These are phyloP conservation scores for Cyclocybe aegerita DNA, from an alignment of 768 basidiomycete genomes.

Conservation along the genomic window DNA sequence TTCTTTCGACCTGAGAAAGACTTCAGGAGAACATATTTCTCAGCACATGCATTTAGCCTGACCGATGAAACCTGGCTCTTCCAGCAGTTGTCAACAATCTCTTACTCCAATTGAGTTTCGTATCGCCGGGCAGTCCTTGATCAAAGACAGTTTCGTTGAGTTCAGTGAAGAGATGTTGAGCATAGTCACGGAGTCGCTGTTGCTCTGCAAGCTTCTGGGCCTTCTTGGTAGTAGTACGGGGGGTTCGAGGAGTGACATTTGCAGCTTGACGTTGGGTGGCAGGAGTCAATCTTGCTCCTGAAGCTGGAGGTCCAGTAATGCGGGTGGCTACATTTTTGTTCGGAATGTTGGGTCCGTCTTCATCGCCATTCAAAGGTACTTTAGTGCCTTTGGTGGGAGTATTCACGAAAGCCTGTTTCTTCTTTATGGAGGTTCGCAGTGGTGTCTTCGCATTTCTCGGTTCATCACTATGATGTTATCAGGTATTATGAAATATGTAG, in stretches of 20 bases:
- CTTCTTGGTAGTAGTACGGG: conserved; percentile 38
- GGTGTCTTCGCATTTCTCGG: conserved; percentile 50
- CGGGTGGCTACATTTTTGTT: background rate
- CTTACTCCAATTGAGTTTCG: conserved; percentile 66
- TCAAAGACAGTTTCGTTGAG: conserved; percentile 61
- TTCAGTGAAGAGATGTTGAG: conserved; percentile 56
- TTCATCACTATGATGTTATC: conserved; percentile 37
- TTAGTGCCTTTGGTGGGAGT: too few species aligned
- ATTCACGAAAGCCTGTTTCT: background rate
- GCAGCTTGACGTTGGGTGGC: background rate
- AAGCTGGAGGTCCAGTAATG: too few species aligned
- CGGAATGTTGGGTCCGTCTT: background rate
- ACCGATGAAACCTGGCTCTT: conserved; percentile 66
- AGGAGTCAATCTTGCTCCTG: background rate
- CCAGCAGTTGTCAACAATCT: conserved; percentile 69
- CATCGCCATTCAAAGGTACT: too few species aligned
- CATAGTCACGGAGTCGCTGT: conserved; percentile 47
- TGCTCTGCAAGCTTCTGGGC: conserved; percentile 41
- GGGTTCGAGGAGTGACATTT: conserved; percentile 10
- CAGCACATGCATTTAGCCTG: conserved; percentile 6
- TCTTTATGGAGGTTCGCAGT: conserved; percentile 20
- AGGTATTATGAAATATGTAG: background rate
- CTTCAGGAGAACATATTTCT: background rate
- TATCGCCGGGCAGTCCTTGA: conserved; percentile 49
- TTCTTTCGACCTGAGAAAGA: conserved; percentile 45